Evolutionary conservation across 164 flowering plant species (phyloP).

Genomic region (Berberis thunbergii): DNA sequence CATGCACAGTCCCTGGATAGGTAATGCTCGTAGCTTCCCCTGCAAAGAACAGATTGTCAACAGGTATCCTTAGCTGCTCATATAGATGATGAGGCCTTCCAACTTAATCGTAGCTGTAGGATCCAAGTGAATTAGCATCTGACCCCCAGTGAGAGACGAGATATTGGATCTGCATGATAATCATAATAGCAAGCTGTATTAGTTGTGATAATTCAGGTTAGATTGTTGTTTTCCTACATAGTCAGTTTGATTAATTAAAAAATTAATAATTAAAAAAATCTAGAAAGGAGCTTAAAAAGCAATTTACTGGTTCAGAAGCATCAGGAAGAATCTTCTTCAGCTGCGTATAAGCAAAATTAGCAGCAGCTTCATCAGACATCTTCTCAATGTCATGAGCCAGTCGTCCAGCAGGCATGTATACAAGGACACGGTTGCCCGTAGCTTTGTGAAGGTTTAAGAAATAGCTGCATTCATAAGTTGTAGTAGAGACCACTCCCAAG

Average conservation of each 20-base stretch:
- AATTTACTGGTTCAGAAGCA: constrained; percentile 66
- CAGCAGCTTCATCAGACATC: constrained; percentile 92
- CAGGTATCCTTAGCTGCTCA: constrained; percentile 75
- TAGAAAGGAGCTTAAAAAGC: neutral
- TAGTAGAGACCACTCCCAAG: constrained; percentile 80
- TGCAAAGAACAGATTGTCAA: constrained; percentile 91
- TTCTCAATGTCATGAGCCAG: constrained; percentile 80
- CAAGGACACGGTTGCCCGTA: constrained; percentile 80
- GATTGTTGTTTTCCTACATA: too few species aligned
- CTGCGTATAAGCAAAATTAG: constrained; percentile 70
- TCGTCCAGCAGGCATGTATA: constrained; percentile 95
- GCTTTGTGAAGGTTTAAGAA: constrained; percentile 97
- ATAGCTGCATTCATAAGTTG: constrained; percentile 85
- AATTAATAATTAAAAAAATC: neutral
- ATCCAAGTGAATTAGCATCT: constrained; percentile 70
- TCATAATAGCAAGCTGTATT: neutral
- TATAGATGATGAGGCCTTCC: constrained; percentile 86
- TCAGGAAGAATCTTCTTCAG: constrained; percentile 81
- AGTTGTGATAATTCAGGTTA: too few species aligned
- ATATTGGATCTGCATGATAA: constrained; percentile 59
- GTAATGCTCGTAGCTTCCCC: constrained; percentile 82
- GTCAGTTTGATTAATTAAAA: neutral
- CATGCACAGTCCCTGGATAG: constrained; percentile 90
- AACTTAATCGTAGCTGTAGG: constrained; percentile 80
- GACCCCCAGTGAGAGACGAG: constrained; percentile 94